phyloP scores from a whole-genome alignment of 129 eudicot genomes.

The Lactuca saligna region DNA sequence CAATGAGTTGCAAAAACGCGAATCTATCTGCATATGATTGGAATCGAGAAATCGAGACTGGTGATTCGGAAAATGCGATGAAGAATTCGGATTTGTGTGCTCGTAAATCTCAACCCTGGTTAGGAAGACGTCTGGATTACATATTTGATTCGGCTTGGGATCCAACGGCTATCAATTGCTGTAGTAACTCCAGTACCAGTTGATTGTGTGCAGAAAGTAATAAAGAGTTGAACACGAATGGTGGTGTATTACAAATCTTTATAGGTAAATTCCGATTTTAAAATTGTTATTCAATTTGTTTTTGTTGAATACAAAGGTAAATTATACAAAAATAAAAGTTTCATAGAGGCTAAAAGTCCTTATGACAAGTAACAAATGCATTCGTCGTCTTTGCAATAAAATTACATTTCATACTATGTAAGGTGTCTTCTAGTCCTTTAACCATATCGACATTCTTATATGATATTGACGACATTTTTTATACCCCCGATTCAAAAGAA shows the following conservation, averaged over 20 bases:
- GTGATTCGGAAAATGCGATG: conserved; percentile 20
- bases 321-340: not conserved
- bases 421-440: too few relatives aligned
- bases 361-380: too few relatives aligned
- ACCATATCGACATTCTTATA: too few relatives aligned
- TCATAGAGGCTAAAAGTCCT: too few relatives aligned
- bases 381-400: too few relatives aligned
- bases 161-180: conserved; percentile 26
- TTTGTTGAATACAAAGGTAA: not conserved
- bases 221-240: conserved; percentile 3
- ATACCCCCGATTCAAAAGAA: too few relatives aligned
- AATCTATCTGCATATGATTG: conserved; percentile 38
- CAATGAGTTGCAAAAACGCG: conserved; percentile 47
- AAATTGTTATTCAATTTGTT: not conserved
- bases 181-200: conserved; percentile 35
- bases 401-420: too few relatives aligned
- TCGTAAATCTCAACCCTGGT: conserved; percentile 21
- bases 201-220: conserved; percentile 15
- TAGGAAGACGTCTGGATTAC: conserved; percentile 62
- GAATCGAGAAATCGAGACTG: conserved; percentile 21
- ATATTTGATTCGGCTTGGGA: conserved; percentile 53
- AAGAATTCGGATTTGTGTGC: conserved; percentile 16
- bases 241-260: conserved; percentile 11
- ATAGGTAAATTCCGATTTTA: not conserved
- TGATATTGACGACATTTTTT: too few relatives aligned